A percentile compares a stretch with the other conserved stretches of the same genome.
Conservation (phyloP, 257 asterid genomes). For the Cinchona pubescens region DNA sequence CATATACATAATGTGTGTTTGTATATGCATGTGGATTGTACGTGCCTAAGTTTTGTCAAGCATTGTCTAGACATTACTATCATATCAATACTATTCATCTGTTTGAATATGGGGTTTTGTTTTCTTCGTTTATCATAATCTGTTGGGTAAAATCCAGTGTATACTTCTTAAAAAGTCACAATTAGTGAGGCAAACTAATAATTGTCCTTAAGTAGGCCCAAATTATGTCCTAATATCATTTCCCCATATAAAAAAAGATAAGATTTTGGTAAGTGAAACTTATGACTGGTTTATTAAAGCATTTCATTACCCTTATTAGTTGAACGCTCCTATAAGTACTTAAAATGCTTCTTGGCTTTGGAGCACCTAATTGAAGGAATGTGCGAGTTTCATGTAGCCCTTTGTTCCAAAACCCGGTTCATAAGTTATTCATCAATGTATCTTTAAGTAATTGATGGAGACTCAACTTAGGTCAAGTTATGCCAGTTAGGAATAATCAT, state of each 20-base stretch:
- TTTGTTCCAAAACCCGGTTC: not conserved
- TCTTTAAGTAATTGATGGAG: not conserved
- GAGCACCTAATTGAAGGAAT: conserved; percentile 3
- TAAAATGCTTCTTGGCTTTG: not conserved
- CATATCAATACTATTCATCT: not conserved
- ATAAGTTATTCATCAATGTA: not conserved
- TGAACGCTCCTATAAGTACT: not conserved
- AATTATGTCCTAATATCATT: not conserved
- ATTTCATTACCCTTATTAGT: not conserved
- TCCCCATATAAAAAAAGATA: no score
- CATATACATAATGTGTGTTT: no score
- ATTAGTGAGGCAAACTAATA: not conserved
- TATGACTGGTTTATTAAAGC: not conserved
- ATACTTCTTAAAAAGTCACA: not conserved
- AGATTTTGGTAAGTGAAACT: not conserved
- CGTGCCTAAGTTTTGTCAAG: no score
- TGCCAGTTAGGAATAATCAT: not conserved
- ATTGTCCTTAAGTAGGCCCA: not conserved
- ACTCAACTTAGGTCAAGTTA: not conserved
- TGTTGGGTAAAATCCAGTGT: not conserved
- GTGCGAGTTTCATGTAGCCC: not conserved
- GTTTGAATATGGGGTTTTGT: not conserved
- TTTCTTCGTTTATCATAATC: not conserved
- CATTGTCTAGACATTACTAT: not conserved
- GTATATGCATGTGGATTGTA: no score